These are phyloP conservation scores for Piper betle DNA, from an alignment of 164 flowering plant genomes.

Conservation along the genomic window DNA sequence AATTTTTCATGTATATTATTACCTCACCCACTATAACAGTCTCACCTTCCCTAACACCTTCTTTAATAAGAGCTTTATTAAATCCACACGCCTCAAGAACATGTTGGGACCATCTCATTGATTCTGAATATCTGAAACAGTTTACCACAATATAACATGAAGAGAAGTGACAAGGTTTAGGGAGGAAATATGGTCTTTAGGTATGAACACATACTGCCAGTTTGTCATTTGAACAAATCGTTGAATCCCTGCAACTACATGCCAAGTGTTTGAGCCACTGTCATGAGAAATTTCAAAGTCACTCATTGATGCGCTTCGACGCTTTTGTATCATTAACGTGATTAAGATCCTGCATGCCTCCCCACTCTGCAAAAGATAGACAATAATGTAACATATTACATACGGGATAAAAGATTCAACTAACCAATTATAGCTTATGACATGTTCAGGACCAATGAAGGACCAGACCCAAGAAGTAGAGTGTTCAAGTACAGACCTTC, in stretches of 20 bases:
- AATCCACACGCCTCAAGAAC: conserved; percentile 96
- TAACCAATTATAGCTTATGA: not conserved
- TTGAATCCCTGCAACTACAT: conserved; percentile 71
- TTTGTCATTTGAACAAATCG: conserved; percentile 98
- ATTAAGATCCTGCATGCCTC: conserved; percentile 34
- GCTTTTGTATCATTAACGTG: conserved; percentile 53
- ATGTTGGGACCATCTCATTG: conserved; percentile 84
- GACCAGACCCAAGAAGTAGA: not conserved
- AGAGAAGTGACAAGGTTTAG: not conserved
- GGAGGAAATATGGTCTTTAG: not conserved
- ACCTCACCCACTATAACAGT: conserved; percentile 87
- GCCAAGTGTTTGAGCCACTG: conserved; percentile 44
- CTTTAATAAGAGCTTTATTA: conserved; percentile 64
- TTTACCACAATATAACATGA: not conserved
- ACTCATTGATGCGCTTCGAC: conserved; percentile 55
- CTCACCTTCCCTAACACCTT: conserved; percentile 94
- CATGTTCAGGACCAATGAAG: not conserved
- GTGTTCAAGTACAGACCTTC: conserved; percentile 9
- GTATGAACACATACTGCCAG: conserved; percentile 56
- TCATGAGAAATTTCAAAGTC: conserved; percentile 73
- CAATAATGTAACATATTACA: not conserved
- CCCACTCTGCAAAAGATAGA: conserved; percentile 23
- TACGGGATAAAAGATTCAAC: not conserved
- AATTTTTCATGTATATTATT: not conserved
- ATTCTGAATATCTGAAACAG: conserved; percentile 60